Evolutionary conservation across 208 protist species (phyloP), one percentile per base, ranked within the genome.

Genomic region (Trichomonas tenax): DNA sequence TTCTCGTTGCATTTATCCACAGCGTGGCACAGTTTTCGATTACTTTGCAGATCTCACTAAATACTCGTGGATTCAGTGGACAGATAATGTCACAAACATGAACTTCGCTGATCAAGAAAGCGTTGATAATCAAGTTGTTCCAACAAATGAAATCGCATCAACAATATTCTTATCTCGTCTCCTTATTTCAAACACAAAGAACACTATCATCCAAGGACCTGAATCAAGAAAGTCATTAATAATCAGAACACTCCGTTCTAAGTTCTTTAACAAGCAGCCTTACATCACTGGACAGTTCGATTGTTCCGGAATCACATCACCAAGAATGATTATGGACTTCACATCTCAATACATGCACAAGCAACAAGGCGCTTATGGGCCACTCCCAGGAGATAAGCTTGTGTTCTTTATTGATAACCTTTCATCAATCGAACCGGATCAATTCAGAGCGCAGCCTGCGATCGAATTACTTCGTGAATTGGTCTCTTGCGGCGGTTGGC

Each of bases 381-480:
- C 86, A 38, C 31, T 93, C 0, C 40, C 40, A 23, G 98, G 98
- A 48, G 98, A 98, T 96, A 97, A 97, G n/a, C 45, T 97, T 14
- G 98, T 99, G 31, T 97, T 99, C 31, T 99, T 99, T 96, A 98
- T 99, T 96, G 99, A 99, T 96, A 99, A 99, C 97, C 96, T 99
- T 38, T 99, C 99, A 97, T 99, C 99, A 98, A 98, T 99, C 17
- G 98, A 98, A 9, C 97, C 98, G 0, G 99, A 99, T 97, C 97
- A 98, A 88, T 99, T 99, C 96, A 99, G 98, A 36, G 98, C 99
- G 8, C 99, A 99, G 49, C 99, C 99, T 95, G 98, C 99, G 14
- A 98, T 99, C 90, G 99, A 99, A 97, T 97, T 99, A 26, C 97
- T 99, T 2, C 98, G 99, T 2, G 99, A 99, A 98, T 96, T 99